Conservation (phyloP, 495 filamentous ascomycete genomes). For the Hyaloscypha hepaticicola region DNA sequence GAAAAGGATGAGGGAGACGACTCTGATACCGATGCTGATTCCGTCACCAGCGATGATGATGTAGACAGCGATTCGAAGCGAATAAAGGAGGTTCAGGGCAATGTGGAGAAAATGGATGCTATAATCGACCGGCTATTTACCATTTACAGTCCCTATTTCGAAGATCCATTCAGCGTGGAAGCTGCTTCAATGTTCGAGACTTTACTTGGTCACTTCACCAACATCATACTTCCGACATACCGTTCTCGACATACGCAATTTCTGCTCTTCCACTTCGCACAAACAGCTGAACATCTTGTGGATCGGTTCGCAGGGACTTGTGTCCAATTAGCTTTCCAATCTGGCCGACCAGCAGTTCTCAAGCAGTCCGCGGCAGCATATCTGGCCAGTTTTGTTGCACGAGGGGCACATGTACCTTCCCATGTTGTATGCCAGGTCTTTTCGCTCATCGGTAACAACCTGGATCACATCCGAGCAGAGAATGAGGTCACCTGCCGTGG, state of each 20-base stretch:
- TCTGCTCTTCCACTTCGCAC: conserved; percentile 89
- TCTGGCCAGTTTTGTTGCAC: conserved; percentile 86
- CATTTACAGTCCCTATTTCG: conserved; percentile 70
- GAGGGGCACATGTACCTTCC: conserved; percentile 76
- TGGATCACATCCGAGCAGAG: conserved; percentile 62
- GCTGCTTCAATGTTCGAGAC: conserved; percentile 61
- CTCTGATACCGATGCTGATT: conserved; percentile 59
- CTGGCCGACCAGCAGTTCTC: conserved; percentile 60
- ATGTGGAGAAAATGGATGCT: conserved; percentile 88
- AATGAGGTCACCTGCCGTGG: conserved; percentile 70
- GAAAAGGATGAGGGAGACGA: conserved; percentile 57
- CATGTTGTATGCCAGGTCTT: conserved; percentile 75
- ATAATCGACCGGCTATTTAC: conserved; percentile 87
- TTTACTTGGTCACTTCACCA: conserved; percentile 77
- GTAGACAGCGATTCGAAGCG: conserved; percentile 44
- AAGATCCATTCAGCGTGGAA: conserved; percentile 46
- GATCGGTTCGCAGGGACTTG: conserved; percentile 80
- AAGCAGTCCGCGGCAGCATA: conserved; percentile 89
- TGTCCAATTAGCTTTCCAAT: conserved; percentile 62
- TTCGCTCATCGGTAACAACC: conserved; percentile 67
- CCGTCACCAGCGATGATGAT: conserved; percentile 48
- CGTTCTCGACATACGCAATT: conserved; percentile 86
- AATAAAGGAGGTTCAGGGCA: conserved; percentile 66
- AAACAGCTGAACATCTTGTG: conserved; percentile 68
- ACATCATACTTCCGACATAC: conserved; percentile 83